Percentiles rank a stretch among this genome's conserved stretches.
These are phyloP conservation scores for Penicilliopsis zonata DNA, from an alignment of 495 filamentous ascomycete species.

Conservation along the genomic window DNA sequence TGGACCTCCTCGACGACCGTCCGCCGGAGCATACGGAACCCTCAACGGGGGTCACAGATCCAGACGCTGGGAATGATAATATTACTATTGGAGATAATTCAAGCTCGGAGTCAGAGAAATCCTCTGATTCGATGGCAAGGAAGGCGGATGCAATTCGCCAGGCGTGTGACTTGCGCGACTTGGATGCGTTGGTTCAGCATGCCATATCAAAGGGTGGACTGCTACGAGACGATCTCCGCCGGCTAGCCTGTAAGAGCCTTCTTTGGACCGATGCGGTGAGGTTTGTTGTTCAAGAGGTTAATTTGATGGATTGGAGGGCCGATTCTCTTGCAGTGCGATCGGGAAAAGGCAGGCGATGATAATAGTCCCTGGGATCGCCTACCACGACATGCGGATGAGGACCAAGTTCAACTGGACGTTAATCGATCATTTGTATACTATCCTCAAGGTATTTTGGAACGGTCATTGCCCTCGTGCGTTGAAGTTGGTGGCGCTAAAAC, in stretches of 20 bases:
- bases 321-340: conserved; percentile 53
- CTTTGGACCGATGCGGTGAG: conserved; percentile 11
- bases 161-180: conserved; percentile 55
- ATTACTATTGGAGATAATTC: not conserved
- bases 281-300: no score
- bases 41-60: no score
- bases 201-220: conserved; percentile 69
- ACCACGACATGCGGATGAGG: conserved; percentile 66
- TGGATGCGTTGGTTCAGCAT: conserved; percentile 47
- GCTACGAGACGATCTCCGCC: conserved; percentile 67
- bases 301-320: conserved; percentile 47
- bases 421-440: conserved; percentile 97
- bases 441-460: conserved; percentile 68
- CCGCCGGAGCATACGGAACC: no score
- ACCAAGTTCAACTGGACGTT: conserved; percentile 83
- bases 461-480: conserved; percentile 4
- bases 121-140: conserved; percentile 1
- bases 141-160: conserved; percentile 41
- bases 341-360: conserved; percentile 8
- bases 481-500: no score
- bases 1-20: no score
- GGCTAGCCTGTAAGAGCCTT: conserved; percentile 80
- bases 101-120: not conserved
- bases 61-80: no score
- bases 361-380: conserved; percentile 39